A percentile compares a stretch with the other conserved stretches of the same genome.
Evolutionary conservation across 495 filamentous ascomycete species (phyloP).

Genomic region (Aspergillus olivimuriae): DNA sequence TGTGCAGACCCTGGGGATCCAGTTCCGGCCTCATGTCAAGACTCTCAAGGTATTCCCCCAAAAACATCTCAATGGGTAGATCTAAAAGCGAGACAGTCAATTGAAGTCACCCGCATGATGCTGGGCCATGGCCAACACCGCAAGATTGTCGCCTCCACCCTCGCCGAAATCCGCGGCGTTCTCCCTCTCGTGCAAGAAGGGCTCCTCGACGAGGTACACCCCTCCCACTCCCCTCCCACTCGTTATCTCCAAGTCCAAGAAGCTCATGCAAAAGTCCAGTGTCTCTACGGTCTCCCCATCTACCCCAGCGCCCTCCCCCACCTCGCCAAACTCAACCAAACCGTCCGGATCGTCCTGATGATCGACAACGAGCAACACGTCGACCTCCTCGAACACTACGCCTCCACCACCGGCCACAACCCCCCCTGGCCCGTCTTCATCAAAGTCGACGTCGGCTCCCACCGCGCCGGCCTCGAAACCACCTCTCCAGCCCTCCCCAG

Average conservation of each 20-base stretch:
- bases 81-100: slow-evolving; percentile 12
- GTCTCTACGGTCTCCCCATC: slow-evolving; percentile 29
- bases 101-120: slow-evolving; percentile 29
- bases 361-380: slow-evolving; percentile 32
- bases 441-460: slow-evolving; percentile 24
- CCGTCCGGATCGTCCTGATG: slow-evolving; percentile 25
- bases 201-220: slow-evolving; percentile 25
- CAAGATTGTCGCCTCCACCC: slow-evolving; percentile 27
- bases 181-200: slow-evolving; percentile 26
- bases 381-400: slow-evolving; percentile 20
- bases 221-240: neutral
- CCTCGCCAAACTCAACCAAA: slow-evolving; percentile 16
- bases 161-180: slow-evolving; percentile 24
- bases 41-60: slow-evolving; percentile 25
- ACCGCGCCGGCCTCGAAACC: slow-evolving; percentile 16
- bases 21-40: slow-evolving; percentile 31
- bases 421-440: slow-evolving; percentile 24
- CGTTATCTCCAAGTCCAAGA: neutral
- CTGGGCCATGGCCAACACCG: slow-evolving; percentile 23
- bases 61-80: neutral
- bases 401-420: neutral
- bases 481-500: slow-evolving; percentile 10
- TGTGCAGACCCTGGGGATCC: slow-evolving; percentile 25
- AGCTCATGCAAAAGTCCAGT: slow-evolving; percentile 9
- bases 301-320: slow-evolving; percentile 22